A percentile compares a stretch with the other conserved stretches of the same genome.
Evolutionary conservation across 768 basidiomycete genomes (phyloP).

Genomic region (Macrolepiota albuminosa): DNA sequence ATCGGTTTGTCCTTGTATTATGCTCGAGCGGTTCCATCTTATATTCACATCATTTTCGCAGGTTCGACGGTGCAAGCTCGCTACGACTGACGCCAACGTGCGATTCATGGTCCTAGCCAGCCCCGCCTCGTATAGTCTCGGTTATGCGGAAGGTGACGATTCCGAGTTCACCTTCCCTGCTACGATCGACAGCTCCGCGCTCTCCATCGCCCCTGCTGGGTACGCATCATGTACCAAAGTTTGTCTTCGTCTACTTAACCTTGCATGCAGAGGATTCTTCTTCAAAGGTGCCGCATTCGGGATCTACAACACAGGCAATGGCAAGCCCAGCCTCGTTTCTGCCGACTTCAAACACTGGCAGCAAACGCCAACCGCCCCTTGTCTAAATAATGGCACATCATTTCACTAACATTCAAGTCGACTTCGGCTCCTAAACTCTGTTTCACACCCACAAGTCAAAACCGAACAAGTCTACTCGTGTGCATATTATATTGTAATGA

Average conservation of each 20-base stretch:
- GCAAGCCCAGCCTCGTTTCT: conserved; percentile 27
- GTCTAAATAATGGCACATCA: background rate
- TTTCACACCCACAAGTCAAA: background rate
- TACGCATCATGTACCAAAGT: conserved; percentile 10
- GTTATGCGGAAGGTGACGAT: conserved; percentile 27
- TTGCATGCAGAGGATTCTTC: conserved; percentile 26
- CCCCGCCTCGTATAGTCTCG: conserved; percentile 25
- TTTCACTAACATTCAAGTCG: background rate
- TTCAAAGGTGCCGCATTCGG: conserved; percentile 35
- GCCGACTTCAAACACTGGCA: conserved; percentile 35
- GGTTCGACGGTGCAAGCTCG: conserved; percentile 19
- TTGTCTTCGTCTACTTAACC: background rate
- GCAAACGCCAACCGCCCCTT: conserved; percentile 18
- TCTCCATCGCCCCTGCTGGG: conserved; percentile 31
- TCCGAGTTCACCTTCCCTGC: conserved; percentile 20
- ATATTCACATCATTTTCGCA: background rate
- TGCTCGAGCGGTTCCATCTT: too few relatives aligned
- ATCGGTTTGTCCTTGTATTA: conserved; percentile 17
- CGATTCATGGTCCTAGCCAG: conserved; percentile 26
- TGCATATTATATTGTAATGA: background rate
- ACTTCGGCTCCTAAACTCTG: background rate
- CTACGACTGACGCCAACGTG: conserved; percentile 20
- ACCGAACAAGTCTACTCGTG: background rate
- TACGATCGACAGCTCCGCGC: conserved; percentile 26
- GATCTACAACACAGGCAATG: conserved; percentile 34